phyloP scores from a whole-genome alignment of 306 rosid species.

The Sophora flavescens region DNA sequence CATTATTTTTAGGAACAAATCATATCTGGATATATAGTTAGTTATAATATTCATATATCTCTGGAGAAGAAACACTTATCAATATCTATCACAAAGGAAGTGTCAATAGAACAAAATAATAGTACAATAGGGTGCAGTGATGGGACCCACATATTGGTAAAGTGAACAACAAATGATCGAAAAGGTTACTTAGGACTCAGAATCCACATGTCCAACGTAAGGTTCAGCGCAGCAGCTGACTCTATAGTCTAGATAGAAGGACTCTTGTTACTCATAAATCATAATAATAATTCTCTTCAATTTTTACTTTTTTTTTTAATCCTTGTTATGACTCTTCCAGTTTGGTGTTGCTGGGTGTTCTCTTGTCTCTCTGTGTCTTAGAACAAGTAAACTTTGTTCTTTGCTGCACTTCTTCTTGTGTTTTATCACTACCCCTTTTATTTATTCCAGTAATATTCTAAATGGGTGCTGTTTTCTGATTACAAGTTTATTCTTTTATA shows the following conservation, averaged over 20 bases:
- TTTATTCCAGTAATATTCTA: neutral
- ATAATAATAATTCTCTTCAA: slow-evolving; percentile 28
- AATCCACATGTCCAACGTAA: slow-evolving; percentile 47
- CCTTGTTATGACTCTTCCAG: slow-evolving; percentile 39
- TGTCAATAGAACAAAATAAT: slow-evolving; percentile 18
- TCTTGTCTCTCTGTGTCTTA: slow-evolving; percentile 27
- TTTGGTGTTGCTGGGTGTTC: slow-evolving; percentile 43
- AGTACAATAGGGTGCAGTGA: neutral
- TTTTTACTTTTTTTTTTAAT: neutral
- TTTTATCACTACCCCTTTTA: slow-evolving; percentile 11
- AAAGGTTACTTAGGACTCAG: slow-evolving; percentile 19
- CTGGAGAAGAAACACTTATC: neutral
- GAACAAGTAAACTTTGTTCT: slow-evolving; percentile 53
- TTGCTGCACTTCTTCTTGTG: slow-evolving; percentile 24
- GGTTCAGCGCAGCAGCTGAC: slow-evolving; percentile 36
- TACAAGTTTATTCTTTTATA: slow-evolving; percentile 18
- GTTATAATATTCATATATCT: neutral
- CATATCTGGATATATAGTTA: no score
- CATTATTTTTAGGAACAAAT: slow-evolving; percentile 15
- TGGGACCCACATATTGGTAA: slow-evolving; percentile 43
- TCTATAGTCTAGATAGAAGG: neutral
- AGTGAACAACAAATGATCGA: slow-evolving; percentile 29
- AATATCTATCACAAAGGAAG: neutral
- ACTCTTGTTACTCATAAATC: neutral
- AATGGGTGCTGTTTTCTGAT: slow-evolving; percentile 41